phyloP scores from a whole-genome alignment of 331 rosid species.

The Prunus yedoensis region DNA sequence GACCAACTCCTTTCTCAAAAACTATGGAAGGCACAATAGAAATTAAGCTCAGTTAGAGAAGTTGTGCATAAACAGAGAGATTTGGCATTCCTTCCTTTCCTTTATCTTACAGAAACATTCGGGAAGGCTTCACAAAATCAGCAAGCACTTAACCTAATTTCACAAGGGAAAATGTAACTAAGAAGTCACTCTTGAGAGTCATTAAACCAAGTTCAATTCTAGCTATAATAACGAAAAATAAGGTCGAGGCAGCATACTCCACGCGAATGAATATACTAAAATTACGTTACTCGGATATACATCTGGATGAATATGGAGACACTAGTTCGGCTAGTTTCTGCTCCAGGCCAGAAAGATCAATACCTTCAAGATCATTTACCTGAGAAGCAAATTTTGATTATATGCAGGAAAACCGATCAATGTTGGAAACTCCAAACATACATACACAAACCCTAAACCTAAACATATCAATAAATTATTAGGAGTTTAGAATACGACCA shows the following conservation, averaged over 20 bases:
- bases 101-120: not conserved
- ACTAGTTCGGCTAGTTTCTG: slow-evolving; percentile 38
- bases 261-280: not conserved
- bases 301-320: slow-evolving; percentile 18
- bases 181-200: no score
- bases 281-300: not conserved
- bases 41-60: no score
- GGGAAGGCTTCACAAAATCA: not conserved
- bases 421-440: not conserved
- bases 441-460: slow-evolving; percentile 12
- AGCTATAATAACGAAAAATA: not conserved
- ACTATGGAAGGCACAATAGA: no score
- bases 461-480: not conserved
- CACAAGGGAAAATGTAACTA: no score
- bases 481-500: not conserved
- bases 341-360: slow-evolving; percentile 41
- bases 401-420: not conserved
- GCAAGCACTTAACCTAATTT: no score
- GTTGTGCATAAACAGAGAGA: not conserved
- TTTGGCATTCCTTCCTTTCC: not conserved
- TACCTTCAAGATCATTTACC: slow-evolving; percentile 35
- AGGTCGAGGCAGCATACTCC: not conserved
- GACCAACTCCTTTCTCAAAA: no score
- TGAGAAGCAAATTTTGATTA: slow-evolving; percentile 25
- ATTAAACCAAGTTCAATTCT: no score